phyloP scores from a whole-genome alignment of 768 basidiomycete genomes.

The Boletus speciosus region DNA sequence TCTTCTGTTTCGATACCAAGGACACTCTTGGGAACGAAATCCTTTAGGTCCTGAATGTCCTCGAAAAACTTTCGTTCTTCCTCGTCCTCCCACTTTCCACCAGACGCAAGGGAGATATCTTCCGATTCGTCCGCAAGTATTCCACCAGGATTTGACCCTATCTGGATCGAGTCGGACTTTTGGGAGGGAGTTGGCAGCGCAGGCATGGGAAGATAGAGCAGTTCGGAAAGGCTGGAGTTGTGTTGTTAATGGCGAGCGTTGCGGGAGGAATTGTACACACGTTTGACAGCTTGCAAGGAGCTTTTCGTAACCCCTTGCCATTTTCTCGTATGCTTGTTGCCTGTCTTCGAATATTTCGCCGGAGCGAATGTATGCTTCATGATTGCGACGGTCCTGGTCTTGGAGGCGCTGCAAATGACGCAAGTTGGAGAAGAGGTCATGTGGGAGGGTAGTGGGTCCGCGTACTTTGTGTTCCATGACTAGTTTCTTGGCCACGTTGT shows the following conservation, averaged over 20 bases:
- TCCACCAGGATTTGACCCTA: slow-evolving; percentile 50
- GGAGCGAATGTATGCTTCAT: slow-evolving; percentile 98
- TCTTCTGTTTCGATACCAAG: slow-evolving; percentile 60
- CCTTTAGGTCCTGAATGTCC: slow-evolving; percentile 85
- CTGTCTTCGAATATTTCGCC: slow-evolving; percentile 99
- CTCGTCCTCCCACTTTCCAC: slow-evolving; percentile 97
- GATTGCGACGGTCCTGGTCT: slow-evolving; percentile 95
- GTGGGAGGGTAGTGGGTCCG: neutral
- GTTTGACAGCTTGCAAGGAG: slow-evolving; percentile 83
- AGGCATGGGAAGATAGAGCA: slow-evolving; percentile 82
- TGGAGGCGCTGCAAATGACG: slow-evolving; percentile 67
- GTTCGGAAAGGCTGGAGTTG: slow-evolving; percentile 71
- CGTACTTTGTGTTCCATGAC: slow-evolving; percentile 86
- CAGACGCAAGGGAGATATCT: slow-evolving; percentile 43
- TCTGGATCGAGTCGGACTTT: slow-evolving; percentile 77
- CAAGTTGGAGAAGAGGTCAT: neutral
- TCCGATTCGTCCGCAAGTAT: slow-evolving; percentile 54
- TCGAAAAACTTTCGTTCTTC: slow-evolving; percentile 94
- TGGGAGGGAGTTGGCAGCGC: slow-evolving; percentile 77
- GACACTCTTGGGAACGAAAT: slow-evolving; percentile 86
- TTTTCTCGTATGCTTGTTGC: slow-evolving; percentile 98
- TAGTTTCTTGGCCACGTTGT: slow-evolving; percentile 86
- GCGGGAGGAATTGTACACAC: slow-evolving; percentile 41
- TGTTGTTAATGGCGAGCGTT: slow-evolving; percentile 8
- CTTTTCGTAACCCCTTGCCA: slow-evolving; percentile 95